Evolutionary conservation across 805 yeast genomes (phyloP).

Genomic region (Vanderwaltozyma verrucispora): DNA sequence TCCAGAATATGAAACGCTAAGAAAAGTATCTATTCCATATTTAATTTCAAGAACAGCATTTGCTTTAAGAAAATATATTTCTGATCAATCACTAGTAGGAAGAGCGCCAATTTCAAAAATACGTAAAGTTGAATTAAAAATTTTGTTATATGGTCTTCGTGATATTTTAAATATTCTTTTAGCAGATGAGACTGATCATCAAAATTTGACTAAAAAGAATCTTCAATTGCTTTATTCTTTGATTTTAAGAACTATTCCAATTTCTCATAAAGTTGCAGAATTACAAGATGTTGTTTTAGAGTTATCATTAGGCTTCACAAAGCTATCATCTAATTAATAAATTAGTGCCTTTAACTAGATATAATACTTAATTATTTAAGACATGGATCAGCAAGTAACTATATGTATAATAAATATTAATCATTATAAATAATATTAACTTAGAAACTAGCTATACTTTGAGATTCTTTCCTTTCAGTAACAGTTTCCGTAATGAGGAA

Average conservation of each 20-base stretch:
- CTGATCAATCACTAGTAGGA: slow-evolving; percentile 50
- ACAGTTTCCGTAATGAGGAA: too few species aligned
- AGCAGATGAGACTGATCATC: neutral
- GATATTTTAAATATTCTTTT: slow-evolving; percentile 15
- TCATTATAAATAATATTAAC: too few species aligned
- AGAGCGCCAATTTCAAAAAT: slow-evolving; percentile 56
- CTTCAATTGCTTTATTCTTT: slow-evolving; percentile 21
- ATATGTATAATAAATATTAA: too few species aligned
- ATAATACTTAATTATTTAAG: too few species aligned
- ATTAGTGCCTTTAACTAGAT: too few species aligned
- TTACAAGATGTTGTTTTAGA: slow-evolving; percentile 21
- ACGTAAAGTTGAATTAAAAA: slow-evolving; percentile 51
- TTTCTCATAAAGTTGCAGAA: slow-evolving; percentile 24
- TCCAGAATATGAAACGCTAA: slow-evolving; percentile 11
- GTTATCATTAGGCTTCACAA: slow-evolving; percentile 21
- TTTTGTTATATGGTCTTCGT: slow-evolving; percentile 36
- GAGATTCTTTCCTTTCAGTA: too few species aligned
- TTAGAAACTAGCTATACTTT: too few species aligned
- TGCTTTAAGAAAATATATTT: slow-evolving; percentile 50
- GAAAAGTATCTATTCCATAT: slow-evolving; percentile 33
- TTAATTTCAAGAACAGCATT: slow-evolving; percentile 50
- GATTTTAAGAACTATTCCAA: slow-evolving; percentile 25
- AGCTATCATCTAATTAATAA: slow-evolving; percentile 10
- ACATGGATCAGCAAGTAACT: too few species aligned
- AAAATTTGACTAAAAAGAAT: slow-evolving; percentile 5